phyloP scores from a whole-genome alignment of 768 basidiomycete genomes.

The Lactarius sanguifluus region DNA sequence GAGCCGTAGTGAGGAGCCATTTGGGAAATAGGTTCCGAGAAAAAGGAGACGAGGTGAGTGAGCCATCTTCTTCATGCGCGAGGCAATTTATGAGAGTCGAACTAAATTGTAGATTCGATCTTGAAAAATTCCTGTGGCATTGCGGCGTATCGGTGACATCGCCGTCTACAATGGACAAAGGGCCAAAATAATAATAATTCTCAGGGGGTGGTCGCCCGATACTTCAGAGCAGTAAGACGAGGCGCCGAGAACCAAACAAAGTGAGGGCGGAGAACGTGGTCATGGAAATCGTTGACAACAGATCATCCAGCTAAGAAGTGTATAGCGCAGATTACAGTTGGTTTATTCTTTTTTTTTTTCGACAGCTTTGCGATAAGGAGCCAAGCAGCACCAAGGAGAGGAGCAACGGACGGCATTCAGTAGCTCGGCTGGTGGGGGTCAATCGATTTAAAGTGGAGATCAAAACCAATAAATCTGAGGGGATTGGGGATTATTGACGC shows the following conservation, averaged over 20 bases:
- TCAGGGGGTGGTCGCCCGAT: not conserved
- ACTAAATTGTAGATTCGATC: constrained; percentile 1
- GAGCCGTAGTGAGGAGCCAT: constrained; percentile 33
- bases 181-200: constrained; percentile 1
- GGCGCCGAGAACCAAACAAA: not conserved
- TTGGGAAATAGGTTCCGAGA: constrained; percentile 20
- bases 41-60: constrained; percentile 14
- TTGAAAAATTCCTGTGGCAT: not conserved
- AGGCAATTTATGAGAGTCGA: constrained; percentile 1
- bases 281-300: constrained; percentile 14
- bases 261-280: not conserved
- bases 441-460: constrained; percentile 27
- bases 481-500: constrained; percentile 2
- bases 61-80: not conserved
- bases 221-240: not conserved
- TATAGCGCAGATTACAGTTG: constrained; percentile 19
- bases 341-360: not conserved
- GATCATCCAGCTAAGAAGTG: constrained; percentile 21
- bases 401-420: not conserved
- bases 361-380: not conserved
- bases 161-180: not conserved
- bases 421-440: not conserved
- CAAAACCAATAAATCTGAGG: constrained; percentile 24
- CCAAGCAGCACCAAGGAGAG: not conserved
- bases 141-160: constrained; percentile 20